Conservation (phyloP, 1,284 basidiomycete species). For the Cryptococcus sp. region DNA sequence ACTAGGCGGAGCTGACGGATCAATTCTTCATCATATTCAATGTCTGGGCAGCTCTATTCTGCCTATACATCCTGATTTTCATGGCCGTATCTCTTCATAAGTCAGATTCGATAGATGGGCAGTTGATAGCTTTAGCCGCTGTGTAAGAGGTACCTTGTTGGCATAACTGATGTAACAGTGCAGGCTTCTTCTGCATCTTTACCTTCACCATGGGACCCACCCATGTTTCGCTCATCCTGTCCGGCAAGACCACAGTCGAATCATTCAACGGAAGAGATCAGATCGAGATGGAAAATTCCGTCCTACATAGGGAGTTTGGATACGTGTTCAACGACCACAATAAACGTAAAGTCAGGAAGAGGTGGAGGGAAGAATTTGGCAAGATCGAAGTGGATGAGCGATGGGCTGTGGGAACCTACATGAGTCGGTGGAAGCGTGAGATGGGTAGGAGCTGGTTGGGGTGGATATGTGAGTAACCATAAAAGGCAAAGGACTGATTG, state of each 20-base stretch:
- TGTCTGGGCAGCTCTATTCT: constrained; percentile 40
- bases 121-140: constrained; percentile 37
- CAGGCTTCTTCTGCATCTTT: constrained; percentile 41
- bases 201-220: constrained; percentile 33
- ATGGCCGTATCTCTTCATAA: constrained; percentile 22
- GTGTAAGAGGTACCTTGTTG: constrained; percentile 27
- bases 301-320: constrained; percentile 34
- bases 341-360: constrained; percentile 19
- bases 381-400: constrained; percentile 34
- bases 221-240: constrained; percentile 36
- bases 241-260: constrained; percentile 40
- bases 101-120: constrained; percentile 27
- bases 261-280: constrained; percentile 36
- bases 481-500: too few relatives aligned
- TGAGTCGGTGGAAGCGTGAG: constrained; percentile 34
- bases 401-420: constrained; percentile 35
- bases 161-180: constrained; percentile 16
- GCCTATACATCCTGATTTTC: constrained; percentile 31
- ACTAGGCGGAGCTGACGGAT: neutral
- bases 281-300: constrained; percentile 28
- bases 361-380: constrained; percentile 45
- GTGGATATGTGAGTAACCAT: constrained; percentile 41
- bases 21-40: constrained; percentile 46
- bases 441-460: constrained; percentile 37
- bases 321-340: constrained; percentile 25